Base-by-base conservation (phyloP, 768 basidiomycete species). In the Pleurotus platypus region DNA sequence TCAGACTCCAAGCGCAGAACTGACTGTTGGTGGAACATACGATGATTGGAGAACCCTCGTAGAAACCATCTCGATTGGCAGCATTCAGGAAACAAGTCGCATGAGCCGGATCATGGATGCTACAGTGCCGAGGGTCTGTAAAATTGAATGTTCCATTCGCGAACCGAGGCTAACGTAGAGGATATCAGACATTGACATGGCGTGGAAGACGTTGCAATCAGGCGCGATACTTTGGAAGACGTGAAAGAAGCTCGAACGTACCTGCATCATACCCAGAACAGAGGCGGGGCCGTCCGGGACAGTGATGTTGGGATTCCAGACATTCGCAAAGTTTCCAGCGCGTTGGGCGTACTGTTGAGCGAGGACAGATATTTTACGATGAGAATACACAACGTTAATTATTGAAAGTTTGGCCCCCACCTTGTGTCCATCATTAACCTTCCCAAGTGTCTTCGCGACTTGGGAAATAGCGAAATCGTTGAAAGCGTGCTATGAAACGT, bases 41-140 rank as follows among this genome's bases (percentile, higher is more conserved):
- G 38, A 82, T 76, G 43, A 85, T 77, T 0, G 85, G 85, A 4
- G 83, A 83, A 35, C 78, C 75, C 71, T 87, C 85, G 62, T 87
- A 87, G 65, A 86, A 87, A 0, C 85, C 84, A 64, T 87, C 84
- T 9, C 74, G 66, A 30, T 79, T 79, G 13, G 69, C 74, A 9
- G 80, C 76, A 59, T 84, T 78, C 57, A 87, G 66, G 70, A 83
- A 86, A 61, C 85, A 87, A 0, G 83, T 84, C 1, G 84, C 75
- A 20, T 75, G 69, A 2, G 67, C 67, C 0, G 84, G 85, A 61
- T 86, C 84, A 57, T 87, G 79, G 42, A 82, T 74, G 62, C 84
- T 85, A 63, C 85, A 87, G 63, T 86, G 84, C 38, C 85, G 71
- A 3, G 85, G 85, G 65, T 87, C 85, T 1, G 85, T 87, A 58